phyloP scores from a whole-genome alignment of 441 rosid genomes.

The Gossypium schwendimanii region DNA sequence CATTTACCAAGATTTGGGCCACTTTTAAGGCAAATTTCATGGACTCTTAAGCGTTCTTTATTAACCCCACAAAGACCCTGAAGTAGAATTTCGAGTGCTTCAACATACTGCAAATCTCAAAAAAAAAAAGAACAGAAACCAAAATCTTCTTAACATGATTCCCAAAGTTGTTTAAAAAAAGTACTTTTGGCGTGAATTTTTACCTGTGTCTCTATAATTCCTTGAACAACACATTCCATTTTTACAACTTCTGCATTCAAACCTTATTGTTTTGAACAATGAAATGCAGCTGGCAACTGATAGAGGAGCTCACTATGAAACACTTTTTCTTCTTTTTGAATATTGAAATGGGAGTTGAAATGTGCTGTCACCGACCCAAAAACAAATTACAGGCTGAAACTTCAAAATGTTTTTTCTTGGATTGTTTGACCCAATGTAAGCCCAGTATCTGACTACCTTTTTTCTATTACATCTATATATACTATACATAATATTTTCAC shows the following conservation, averaged over 20 bases:
- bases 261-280: background rate
- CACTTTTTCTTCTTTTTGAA: background rate
- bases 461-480: too few relatives aligned
- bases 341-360: background rate
- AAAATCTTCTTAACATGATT: background rate
- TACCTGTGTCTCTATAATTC: constrained; percentile 86
- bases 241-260: constrained; percentile 9
- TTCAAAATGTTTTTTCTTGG: background rate
- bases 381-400: background rate
- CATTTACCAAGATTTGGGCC: constrained; percentile 64
- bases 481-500: too few relatives aligned
- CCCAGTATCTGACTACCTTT: background rate
- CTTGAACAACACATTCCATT: constrained; percentile 90
- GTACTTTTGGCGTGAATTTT: background rate
- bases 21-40: constrained; percentile 78
- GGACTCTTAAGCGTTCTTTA: constrained; percentile 69
- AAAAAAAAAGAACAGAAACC: background rate
- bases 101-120: constrained; percentile 59
- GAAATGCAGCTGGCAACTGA: background rate
- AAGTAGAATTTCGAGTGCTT: constrained; percentile 92
- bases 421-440: background rate
- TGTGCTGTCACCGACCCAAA: background rate
- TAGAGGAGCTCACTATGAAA: background rate
- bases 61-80: constrained; percentile 96
- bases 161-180: background rate